A percentile compares a stretch with the other conserved stretches of the same genome.
Conservation (phyloP, 108 stramenopile species). For the Skeletonema potamos region DNA sequence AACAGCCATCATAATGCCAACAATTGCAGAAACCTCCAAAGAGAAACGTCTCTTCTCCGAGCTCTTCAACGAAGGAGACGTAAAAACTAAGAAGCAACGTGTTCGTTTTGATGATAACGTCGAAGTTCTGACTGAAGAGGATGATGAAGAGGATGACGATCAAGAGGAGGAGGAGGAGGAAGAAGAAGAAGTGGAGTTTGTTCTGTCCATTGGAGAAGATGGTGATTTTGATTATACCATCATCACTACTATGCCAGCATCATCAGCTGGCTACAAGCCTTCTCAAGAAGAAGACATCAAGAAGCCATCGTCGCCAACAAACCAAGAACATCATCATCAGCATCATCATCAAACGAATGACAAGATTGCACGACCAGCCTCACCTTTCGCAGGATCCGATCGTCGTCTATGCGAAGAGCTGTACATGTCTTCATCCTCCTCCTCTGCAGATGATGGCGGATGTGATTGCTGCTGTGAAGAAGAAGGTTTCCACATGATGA, state of each 20-base stretch:
- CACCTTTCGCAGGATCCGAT: conserved; percentile 13
- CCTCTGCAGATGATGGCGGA: neutral
- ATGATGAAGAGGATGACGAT: neutral
- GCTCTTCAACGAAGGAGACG: neutral
- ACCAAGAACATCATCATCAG: neutral
- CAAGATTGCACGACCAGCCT: conserved; percentile 5
- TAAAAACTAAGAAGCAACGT: neutral
- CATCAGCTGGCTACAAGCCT: neutral
- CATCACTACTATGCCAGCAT: neutral
- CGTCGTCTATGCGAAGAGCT: conserved; percentile 9
- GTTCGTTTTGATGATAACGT: conserved; percentile 10
- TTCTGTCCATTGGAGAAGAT: conserved; percentile 27
- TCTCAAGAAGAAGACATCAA: neutral
- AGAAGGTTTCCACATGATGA: neutral
- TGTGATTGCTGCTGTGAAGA: neutral
- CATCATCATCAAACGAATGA: neutral
- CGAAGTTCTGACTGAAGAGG: neutral
- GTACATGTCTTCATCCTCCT: neutral
- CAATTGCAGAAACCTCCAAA: conserved; percentile 7
- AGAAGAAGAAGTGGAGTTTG: conserved; percentile 20
- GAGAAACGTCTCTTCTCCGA: conserved; percentile 14
- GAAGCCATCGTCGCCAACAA: neutral
- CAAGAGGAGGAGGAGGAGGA: conserved; percentile 6
- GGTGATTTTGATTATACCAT: conserved; percentile 23
- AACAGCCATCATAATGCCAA: neutral